These are phyloP conservation scores for Claviceps africana DNA, from an alignment of 2,329 filamentous ascomycete genomes.

Conservation along the genomic window DNA sequence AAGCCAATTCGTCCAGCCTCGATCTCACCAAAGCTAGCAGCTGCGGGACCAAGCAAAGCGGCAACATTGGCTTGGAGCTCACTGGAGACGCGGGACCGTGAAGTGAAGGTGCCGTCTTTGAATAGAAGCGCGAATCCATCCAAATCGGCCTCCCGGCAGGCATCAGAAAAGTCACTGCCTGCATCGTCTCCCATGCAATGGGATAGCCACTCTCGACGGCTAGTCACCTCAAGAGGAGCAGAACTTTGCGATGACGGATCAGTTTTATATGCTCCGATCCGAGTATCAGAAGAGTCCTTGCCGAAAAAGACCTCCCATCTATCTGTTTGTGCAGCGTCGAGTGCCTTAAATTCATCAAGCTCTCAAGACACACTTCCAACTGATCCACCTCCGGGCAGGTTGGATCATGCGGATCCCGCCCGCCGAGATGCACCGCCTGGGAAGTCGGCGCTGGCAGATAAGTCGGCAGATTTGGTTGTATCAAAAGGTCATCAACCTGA, in stretches of 20 bases:
- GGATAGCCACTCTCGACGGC: conserved; percentile 40
- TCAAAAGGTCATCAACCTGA: conserved; percentile 8
- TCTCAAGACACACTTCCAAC: conserved; percentile 12
- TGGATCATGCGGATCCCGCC: conserved; percentile 7
- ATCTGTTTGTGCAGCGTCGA: conserved; percentile 43
- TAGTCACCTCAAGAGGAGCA: conserved; percentile 27
- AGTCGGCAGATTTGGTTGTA: conserved; percentile 11
- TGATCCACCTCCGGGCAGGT: conserved; percentile 9
- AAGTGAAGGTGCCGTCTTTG: conserved; percentile 13
- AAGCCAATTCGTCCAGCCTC: conserved; percentile 25
- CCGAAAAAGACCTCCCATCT: conserved; percentile 29
- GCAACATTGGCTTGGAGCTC: conserved; percentile 49
- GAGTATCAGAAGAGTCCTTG: conserved; percentile 27
- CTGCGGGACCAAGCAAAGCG: conserved; percentile 47
- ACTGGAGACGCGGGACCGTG: conserved; percentile 26
- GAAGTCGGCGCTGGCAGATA: conserved; percentile 9
- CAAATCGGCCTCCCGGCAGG: conserved; percentile 11
- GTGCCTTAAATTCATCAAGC: conserved; percentile 29
- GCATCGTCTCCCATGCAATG: conserved; percentile 28
- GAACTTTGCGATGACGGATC: conserved; percentile 14
- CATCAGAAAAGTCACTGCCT: conserved; percentile 20
- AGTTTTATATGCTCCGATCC: conserved; percentile 16
- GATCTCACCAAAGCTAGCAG: conserved; percentile 26
- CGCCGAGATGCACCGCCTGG: conserved; percentile 1
- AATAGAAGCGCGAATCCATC: conserved; percentile 12